phyloP scores from a whole-genome alignment of 2,329 filamentous ascomycete species.

The Rosellinia necatrix region DNA sequence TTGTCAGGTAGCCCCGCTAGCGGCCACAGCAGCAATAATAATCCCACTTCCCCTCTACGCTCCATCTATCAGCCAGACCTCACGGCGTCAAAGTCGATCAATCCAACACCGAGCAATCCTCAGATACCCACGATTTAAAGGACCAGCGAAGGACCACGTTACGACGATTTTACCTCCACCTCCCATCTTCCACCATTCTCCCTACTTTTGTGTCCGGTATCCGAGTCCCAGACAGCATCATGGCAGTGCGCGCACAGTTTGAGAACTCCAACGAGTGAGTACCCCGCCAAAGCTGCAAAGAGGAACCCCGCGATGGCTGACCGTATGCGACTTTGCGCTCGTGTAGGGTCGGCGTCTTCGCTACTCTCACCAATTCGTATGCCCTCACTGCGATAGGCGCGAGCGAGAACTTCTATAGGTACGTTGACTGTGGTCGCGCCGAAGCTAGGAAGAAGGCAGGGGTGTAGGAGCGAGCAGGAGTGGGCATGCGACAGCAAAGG shows the following conservation, averaged over 20 bases:
- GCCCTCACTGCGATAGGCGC: constrained; percentile 92
- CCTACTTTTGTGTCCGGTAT: constrained; percentile 27
- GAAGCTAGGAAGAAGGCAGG: neutral
- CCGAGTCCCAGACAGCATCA: constrained; percentile 43
- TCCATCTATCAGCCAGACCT: neutral
- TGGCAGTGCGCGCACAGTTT: constrained; percentile 76
- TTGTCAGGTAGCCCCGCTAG: too few relatives aligned
- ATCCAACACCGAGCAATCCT: neutral
- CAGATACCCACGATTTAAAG: neutral
- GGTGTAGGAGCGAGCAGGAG: neutral
- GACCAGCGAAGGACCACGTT: neutral
- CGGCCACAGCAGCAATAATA: constrained; percentile 20
- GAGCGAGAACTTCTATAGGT: constrained; percentile 98
- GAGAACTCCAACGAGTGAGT: constrained; percentile 90
- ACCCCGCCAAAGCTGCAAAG: constrained; percentile 35
- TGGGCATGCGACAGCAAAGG: constrained; percentile 4
- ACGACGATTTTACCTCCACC: too few relatives aligned
- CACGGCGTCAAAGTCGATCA: constrained; percentile 1
- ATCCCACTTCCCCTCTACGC: constrained; percentile 21
- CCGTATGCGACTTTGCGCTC: constrained; percentile 16
- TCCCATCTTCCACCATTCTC: constrained; percentile 26
- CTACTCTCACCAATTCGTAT: constrained; percentile 96
- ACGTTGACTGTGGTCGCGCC: constrained; percentile 31
- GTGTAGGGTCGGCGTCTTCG: constrained; percentile 91
- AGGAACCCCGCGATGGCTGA: constrained; percentile 30